phyloP scores from a whole-genome alignment of 352 stramenopile species.

The Globisporangium spiculum region DNA sequence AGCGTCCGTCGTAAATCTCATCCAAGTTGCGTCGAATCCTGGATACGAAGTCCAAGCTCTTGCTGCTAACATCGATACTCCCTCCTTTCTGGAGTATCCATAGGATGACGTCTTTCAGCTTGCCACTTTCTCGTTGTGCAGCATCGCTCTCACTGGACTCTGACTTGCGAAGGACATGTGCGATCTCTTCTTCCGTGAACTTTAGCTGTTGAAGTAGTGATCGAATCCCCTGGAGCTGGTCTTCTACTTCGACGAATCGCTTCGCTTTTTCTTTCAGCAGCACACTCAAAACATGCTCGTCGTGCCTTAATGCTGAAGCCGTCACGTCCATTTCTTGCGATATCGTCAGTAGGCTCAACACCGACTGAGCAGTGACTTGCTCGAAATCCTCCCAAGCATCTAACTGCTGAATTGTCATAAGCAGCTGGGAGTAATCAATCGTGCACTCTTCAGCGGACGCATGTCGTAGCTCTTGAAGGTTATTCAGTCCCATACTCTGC shows the following conservation, averaged over 20 bases:
- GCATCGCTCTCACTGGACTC: slow-evolving; percentile 6
- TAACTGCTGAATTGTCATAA: slow-evolving; percentile 16
- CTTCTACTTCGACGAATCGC: slow-evolving; percentile 51
- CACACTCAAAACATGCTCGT: slow-evolving; percentile 38
- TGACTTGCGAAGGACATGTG: slow-evolving; percentile 24
- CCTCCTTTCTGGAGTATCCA: slow-evolving; percentile 47
- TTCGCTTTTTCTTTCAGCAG: slow-evolving; percentile 66
- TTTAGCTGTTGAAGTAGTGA: slow-evolving; percentile 38
- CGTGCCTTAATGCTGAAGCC: slow-evolving; percentile 24
- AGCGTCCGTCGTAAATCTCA: slow-evolving; percentile 40
- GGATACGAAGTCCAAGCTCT: slow-evolving; percentile 29
- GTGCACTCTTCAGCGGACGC: slow-evolving; percentile 25
- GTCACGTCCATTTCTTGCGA: slow-evolving; percentile 23
- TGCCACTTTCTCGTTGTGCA: slow-evolving; percentile 6
- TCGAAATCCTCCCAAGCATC: slow-evolving; percentile 27
- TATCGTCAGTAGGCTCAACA: slow-evolving; percentile 13
- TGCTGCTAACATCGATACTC: slow-evolving; percentile 41
- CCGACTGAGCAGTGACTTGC: slow-evolving; percentile 10
- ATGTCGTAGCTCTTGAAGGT: slow-evolving; percentile 42
- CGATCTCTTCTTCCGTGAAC: slow-evolving; percentile 46
- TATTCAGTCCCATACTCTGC: slow-evolving; percentile 33
- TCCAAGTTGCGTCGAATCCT: slow-evolving; percentile 27
- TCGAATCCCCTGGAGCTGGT: slow-evolving; percentile 40
- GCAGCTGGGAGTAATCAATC: slow-evolving; percentile 17
- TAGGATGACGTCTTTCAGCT: slow-evolving; percentile 25